Base-by-base conservation (phyloP, 441 rosid genomes). In the Gossypium lobatum region DNA sequence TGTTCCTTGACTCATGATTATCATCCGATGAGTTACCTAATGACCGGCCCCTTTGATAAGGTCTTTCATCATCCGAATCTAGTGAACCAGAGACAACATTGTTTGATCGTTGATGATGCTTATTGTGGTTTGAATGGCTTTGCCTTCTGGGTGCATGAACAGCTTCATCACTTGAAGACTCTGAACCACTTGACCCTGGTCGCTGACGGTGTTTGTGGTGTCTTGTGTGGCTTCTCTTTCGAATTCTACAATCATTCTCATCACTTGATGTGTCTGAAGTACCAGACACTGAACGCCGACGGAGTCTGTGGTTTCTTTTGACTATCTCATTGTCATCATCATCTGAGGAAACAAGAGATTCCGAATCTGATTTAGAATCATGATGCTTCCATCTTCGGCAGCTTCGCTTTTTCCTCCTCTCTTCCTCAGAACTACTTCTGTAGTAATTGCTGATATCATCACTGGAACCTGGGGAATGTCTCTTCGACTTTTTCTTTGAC, bases 11-110 rank as follows among this genome's bases (percentile, higher is more conserved):
- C 53, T 84, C 87, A 53, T 13, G 23, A 67, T 69, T 75, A 75
- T 88, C 89, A 73, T 84, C 91, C 1, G 91, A 88, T 58, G 88
- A 84, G 85, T 82, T 84, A 11, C 80, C 86, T 23, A 74, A 39
- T 13, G 80, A 76, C 25, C 17, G 54, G 74, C 79, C 81, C 76
- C 79, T 77, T 55, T 0, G 20, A 10, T 78, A 71, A 18, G 16
- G 52, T 71, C 77, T 80, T 14, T 57, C 62, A 18, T 72, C 77
- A 62, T 75, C 80, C 37, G 81, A 82, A 70, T 84, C 86, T 0
- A 78, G 76, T 2, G 78, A 75, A 16, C 72, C 62, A 4, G 72
- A 70, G 23, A 79, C 83, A 34, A 39, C 37, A 23, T 77, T 73
- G 67, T 23, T 81, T 11, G 78, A 76, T n/a, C 37, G 66, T 39